Evolutionary conservation across 371 early-diverging fungal species (phyloP).

Genomic region (Umbelopsis sp.): DNA sequence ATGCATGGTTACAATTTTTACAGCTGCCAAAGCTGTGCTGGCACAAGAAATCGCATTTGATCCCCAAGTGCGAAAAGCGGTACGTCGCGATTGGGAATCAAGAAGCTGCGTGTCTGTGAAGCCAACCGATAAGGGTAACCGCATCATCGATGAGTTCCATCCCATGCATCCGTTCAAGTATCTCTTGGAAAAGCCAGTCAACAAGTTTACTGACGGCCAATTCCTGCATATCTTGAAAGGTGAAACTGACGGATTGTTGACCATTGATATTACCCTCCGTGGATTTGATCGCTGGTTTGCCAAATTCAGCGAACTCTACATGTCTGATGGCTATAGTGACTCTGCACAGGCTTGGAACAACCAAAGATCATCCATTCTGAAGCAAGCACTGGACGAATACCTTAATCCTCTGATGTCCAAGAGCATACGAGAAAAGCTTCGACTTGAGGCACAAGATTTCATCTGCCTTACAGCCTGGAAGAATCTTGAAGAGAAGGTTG

Average conservation of each 20-base stretch:
- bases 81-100: conserved; percentile 74
- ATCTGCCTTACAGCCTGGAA: conserved; percentile 69
- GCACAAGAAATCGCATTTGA: conserved; percentile 82
- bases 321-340: conserved; percentile 65
- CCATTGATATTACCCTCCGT: conserved; percentile 64
- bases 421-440: conserved; percentile 75
- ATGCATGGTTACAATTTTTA: not conserved
- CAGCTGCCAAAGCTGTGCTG: conserved; percentile 70
- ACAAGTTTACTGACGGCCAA: conserved; percentile 71
- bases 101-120: conserved; percentile 74
- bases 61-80: conserved; percentile 80
- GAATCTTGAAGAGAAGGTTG: conserved; percentile 74
- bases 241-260: conserved; percentile 76
- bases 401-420: conserved; percentile 77
- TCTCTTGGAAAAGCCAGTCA: conserved; percentile 75
- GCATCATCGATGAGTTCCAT: conserved; percentile 80
- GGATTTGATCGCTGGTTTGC: conserved; percentile 62
- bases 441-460: conserved; percentile 72
- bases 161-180: conserved; percentile 89
- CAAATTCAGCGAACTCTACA: conserved; percentile 62
- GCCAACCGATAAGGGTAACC: conserved; percentile 84
- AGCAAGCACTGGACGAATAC: conserved; percentile 64
- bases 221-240: conserved; percentile 81
- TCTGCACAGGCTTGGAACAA: conserved; percentile 80
- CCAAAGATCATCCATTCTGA: conserved; percentile 69